Evolutionary conservation across 2,329 filamentous ascomycete species (phyloP).

Genomic region (Xylariaceae sp.): DNA sequence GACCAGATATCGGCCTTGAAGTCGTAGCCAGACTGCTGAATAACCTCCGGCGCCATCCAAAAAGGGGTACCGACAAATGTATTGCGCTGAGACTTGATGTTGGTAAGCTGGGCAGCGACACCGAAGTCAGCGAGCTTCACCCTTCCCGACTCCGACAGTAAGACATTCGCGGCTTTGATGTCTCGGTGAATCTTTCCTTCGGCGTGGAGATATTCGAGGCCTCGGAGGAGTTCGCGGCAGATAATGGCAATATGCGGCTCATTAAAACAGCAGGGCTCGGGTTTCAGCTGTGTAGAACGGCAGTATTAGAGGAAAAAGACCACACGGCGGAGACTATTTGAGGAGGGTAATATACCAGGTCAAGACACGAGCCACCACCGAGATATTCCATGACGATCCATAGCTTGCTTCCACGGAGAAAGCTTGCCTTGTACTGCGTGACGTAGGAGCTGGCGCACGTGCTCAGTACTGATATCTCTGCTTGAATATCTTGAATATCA

Average conservation of each 20-base stretch:
- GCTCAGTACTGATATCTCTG: slow-evolving; percentile 90
- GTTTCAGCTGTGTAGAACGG: slow-evolving; percentile 63
- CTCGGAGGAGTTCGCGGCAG: slow-evolving; percentile 82
- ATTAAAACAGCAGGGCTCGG: slow-evolving; percentile 64
- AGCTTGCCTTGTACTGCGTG: slow-evolving; percentile 94
- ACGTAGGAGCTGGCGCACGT: slow-evolving; percentile 92
- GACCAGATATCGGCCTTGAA: slow-evolving; percentile 95
- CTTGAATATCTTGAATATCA: slow-evolving; percentile 96
- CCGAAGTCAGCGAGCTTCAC: slow-evolving; percentile 97
- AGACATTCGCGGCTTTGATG: slow-evolving; percentile 92
- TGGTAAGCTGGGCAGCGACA: slow-evolving; percentile 91
- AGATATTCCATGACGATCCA: slow-evolving; percentile 99
- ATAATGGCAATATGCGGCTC: slow-evolving; percentile 92
- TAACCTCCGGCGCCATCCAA: slow-evolving; percentile 96
- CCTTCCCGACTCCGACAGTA: slow-evolving; percentile 84
- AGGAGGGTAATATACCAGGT: slow-evolving; percentile 58
- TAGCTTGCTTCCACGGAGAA: slow-evolving; percentile 90
- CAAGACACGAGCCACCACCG: slow-evolving; percentile 89
- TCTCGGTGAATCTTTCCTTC: slow-evolving; percentile 96
- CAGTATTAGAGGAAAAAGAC: slow-evolving; percentile 32
- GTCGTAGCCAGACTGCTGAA: slow-evolving; percentile 75
- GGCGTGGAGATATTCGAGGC: slow-evolving; percentile 85
- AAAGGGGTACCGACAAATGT: slow-evolving; percentile 97
- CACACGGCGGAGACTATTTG: neutral
- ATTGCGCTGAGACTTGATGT: slow-evolving; percentile 95